Evolutionary conservation across 805 yeast genomes (phyloP).

Genomic region (Metschnikowia anglica): DNA sequence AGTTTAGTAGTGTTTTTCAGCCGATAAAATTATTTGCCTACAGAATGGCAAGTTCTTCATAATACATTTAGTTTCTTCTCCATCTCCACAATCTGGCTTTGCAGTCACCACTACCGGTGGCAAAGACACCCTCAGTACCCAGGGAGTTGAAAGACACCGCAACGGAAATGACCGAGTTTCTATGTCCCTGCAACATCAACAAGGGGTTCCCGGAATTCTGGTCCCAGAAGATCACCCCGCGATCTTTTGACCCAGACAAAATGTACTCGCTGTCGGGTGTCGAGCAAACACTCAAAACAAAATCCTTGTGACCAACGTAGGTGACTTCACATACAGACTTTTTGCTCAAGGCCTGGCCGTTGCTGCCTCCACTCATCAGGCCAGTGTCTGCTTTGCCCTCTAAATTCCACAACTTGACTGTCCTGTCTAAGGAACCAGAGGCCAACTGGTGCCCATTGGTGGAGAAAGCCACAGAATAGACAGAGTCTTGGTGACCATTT

Average conservation of each 20-base stretch:
- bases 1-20: not conserved
- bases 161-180: slow-evolving; percentile 92
- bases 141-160: slow-evolving; percentile 82
- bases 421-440: slow-evolving; percentile 91
- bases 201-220: slow-evolving; percentile 87
- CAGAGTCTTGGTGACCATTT: slow-evolving; percentile 95
- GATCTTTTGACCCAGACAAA: slow-evolving; percentile 91
- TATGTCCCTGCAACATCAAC: slow-evolving; percentile 94
- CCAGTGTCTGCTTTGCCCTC: slow-evolving; percentile 49
- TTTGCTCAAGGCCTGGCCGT: slow-evolving; percentile 23
- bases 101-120: slow-evolving; percentile 97
- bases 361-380: slow-evolving; percentile 20
- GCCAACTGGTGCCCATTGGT: slow-evolving; percentile 90
- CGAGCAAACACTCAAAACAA: slow-evolving; percentile 89
- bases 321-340: slow-evolving; percentile 80
- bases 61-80: slow-evolving; percentile 44
- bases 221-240: slow-evolving; percentile 98
- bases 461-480: slow-evolving; percentile 90
- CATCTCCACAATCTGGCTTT: slow-evolving; percentile 96
- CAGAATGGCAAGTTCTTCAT: not conserved
- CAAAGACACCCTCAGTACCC: slow-evolving; percentile 80
- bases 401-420: slow-evolving; percentile 94
- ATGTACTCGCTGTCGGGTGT: slow-evolving; percentile 92
- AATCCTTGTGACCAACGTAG: slow-evolving; percentile 93
- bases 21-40: not conserved